Conservation (phyloP, 2,329 filamentous ascomycete species). For the Venturiaceae sp. region DNA sequence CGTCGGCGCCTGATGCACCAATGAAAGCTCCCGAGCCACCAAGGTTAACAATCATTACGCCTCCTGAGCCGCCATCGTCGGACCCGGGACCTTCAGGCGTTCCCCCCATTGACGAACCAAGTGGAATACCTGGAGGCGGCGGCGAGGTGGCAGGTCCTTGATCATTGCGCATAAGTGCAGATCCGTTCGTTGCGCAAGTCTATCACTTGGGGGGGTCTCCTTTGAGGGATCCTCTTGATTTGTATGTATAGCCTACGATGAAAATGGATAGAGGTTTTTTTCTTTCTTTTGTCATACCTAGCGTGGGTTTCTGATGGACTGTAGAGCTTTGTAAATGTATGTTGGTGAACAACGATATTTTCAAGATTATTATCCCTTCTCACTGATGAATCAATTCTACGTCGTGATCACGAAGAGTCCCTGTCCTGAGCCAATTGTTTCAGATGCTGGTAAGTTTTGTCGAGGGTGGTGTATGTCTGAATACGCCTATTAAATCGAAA, state of each 20-base stretch:
- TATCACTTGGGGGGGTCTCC: too few species aligned
- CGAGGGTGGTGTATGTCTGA: too few species aligned
- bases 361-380: too few species aligned
- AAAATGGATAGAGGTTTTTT: background rate
- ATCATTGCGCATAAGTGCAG: too few species aligned
- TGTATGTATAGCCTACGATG: background rate
- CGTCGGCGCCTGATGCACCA: constrained; percentile 44
- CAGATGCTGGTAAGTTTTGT: too few species aligned
- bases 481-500: too few species aligned
- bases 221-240: background rate
- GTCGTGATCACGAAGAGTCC: too few species aligned
- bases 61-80: background rate
- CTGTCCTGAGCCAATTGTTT: too few species aligned
- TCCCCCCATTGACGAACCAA: background rate
- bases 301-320: background rate
- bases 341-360: background rate
- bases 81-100: background rate
- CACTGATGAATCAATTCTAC: too few species aligned
- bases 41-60: background rate
- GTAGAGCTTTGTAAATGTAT: background rate
- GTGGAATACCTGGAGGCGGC: background rate
- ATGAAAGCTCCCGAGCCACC: constrained; percentile 56
- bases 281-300: background rate
- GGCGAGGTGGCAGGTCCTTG: too few species aligned
- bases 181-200: too few species aligned